Conservation (phyloP, 2,329 filamentous ascomycete species). For the Dendrostoma leiphaemia region DNA sequence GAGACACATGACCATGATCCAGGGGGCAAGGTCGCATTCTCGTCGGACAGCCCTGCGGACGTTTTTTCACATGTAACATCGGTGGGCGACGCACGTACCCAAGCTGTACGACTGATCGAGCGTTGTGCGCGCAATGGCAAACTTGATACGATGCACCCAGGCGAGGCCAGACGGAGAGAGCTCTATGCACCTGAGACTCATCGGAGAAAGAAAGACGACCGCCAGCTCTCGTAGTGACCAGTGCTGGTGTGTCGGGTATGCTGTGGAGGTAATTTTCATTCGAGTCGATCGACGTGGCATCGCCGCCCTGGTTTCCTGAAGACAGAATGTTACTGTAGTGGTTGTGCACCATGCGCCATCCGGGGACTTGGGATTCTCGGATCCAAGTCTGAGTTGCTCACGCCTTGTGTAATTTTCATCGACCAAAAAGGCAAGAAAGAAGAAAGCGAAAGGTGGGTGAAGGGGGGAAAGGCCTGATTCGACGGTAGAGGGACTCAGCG, state of each 20-base stretch:
- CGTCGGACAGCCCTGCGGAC: background rate
- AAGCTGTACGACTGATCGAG: background rate
- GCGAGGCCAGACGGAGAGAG: too few relatives aligned
- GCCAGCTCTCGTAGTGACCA: background rate
- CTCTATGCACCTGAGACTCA: too few relatives aligned
- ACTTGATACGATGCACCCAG: background rate
- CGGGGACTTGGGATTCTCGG: background rate
- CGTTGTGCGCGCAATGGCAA: background rate
- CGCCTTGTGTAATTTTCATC: background rate
- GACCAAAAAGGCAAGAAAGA: too few relatives aligned
- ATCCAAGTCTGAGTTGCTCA: background rate
- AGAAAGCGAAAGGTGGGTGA: too few relatives aligned
- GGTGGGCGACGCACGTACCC: background rate
- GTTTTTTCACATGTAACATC: background rate
- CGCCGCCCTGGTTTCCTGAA: background rate
- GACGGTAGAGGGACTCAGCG: background rate
- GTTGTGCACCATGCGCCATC: background rate
- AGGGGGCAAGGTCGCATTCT: conserved; percentile 2
- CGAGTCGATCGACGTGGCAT: conserved; percentile 3
- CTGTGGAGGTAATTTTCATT: background rate
- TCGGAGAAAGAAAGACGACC: too few relatives aligned
- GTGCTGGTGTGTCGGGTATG: background rate
- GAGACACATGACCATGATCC: conserved; percentile 3
- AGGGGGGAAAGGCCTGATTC: background rate
- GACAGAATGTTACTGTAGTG: too few relatives aligned